Base-by-base conservation (phyloP, 192 early-diverging fungal genomes). In the Linnemannia schmuckeri region DNA sequence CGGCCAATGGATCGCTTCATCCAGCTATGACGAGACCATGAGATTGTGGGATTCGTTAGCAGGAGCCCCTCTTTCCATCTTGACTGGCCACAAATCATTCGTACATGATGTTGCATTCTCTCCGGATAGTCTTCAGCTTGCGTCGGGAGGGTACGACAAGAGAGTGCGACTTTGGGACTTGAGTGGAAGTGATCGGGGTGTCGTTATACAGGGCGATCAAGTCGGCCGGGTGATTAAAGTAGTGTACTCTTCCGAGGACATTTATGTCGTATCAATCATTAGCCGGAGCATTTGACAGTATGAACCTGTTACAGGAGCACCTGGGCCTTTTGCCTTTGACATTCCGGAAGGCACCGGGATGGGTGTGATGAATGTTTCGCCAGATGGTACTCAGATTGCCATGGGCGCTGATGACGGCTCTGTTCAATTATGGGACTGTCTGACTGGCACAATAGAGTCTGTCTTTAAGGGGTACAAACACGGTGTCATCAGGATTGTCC, bases 51-150 rank as follows among this genome's bases (percentile, higher is more conserved):
- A 49, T 33, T 30, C 47, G 1, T 30, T 13, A 6, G 17, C 71
- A 10, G 71, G 47, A 3, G 27, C 13, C 49, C n/a, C 6, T 54
- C 4, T 33, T 46, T 30, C 30, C 13, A 17, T 55, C 30, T 30
- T 55, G 30, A 75, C 24, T 3, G 52, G 73, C 3, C 27, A 44
- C 6, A 30, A 22, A 30, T 1, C 24, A 0, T 2, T 6, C 27
- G 42, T 73, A 1, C 0, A 4, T 4, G 0, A 22, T n/a, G 44
- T 73, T 27, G 72, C 72, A 7, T 73, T 40, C 40, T 75, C 73
- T 27, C 73, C 49, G 13, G 47, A 35, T n/a, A 5, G 73, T 37
- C 73, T 33, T 38, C 73, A 75, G 73, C 52, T 75, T 52, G 73
- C 49, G 2, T 75, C 52, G 0, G 73, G 52, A 10, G 12, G 52